A percentile compares a stretch with the other conserved stretches of the same genome.
Conservation (phyloP, 805 yeast species). For the Lachancea thermotolerans region DNA sequence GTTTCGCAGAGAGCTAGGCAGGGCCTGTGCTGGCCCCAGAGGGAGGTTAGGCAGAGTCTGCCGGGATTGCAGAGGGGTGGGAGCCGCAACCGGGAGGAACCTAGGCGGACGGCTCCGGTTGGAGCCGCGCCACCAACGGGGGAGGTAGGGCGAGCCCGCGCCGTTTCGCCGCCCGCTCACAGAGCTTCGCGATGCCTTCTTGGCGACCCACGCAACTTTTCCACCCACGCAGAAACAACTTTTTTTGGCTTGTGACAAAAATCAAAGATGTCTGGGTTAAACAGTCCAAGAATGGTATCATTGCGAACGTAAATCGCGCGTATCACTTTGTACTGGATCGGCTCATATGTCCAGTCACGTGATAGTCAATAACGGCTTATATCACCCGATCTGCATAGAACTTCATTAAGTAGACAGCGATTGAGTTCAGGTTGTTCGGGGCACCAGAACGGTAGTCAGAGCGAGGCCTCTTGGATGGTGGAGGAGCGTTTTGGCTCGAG, state of each 20-base stretch:
- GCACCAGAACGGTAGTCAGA: neutral
- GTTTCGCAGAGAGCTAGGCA: neutral
- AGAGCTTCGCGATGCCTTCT: too few relatives aligned
- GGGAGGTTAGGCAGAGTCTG: neutral
- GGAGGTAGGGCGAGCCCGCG: too few relatives aligned
- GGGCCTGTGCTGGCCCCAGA: neutral
- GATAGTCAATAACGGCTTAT: neutral
- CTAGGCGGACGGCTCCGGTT: neutral
- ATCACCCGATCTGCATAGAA: slow-evolving; percentile 19
- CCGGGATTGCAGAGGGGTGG: neutral
- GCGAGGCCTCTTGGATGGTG: neutral
- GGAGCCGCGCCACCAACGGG: neutral
- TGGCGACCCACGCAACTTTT: neutral
- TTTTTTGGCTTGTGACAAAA: neutral
- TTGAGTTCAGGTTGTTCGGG: slow-evolving; percentile 3
- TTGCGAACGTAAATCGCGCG: too few relatives aligned
- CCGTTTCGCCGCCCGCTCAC: neutral
- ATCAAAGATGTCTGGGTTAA: neutral
- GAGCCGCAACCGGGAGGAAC: neutral
- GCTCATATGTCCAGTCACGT: neutral
- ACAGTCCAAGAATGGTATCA: neutral
- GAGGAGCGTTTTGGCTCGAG: neutral
- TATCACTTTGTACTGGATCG: too few relatives aligned
- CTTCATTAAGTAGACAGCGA: slow-evolving; percentile 21
- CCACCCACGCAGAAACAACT: neutral